A percentile compares a stretch with the other conserved stretches of the same genome.
These are phyloP conservation scores for Erodium moschatum DNA, from an alignment of 441 rosid genomes.

Conservation along the genomic window DNA sequence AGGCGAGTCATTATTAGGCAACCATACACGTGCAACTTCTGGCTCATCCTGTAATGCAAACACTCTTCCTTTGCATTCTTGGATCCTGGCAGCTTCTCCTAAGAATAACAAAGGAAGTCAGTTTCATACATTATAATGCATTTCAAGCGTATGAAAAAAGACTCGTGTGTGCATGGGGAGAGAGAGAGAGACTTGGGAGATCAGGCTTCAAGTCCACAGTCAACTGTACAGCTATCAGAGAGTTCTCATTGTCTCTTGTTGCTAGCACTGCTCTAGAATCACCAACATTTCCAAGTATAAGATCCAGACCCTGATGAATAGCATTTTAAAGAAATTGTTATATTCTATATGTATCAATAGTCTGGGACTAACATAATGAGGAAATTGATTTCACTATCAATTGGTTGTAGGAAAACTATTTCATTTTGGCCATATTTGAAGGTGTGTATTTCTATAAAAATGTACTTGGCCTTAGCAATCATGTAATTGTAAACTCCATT, in stretches of 20 bases:
- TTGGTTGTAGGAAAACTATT: not conserved
- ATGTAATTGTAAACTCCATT: not conserved
- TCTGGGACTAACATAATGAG: not conserved
- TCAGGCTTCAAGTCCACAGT: constrained; percentile 73
- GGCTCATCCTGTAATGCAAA: constrained; percentile 75
- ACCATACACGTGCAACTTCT: constrained; percentile 77
- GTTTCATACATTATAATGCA: not conserved
- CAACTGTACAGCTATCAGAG: constrained; percentile 47
- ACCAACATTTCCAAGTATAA: constrained; percentile 55
- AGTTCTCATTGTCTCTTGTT: constrained; percentile 41
- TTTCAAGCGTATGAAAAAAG: constrained; percentile 1
- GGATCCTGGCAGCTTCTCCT: constrained; percentile 71
- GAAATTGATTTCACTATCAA: too few species aligned
- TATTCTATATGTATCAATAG: not conserved
- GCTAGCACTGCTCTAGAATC: constrained; percentile 73
- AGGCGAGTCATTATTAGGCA: constrained; percentile 65
- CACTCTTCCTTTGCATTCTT: constrained; percentile 64
- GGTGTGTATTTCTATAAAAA: not conserved
- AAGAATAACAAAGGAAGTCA: constrained; percentile 17
- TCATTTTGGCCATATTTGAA: not conserved
- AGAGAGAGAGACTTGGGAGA: constrained; percentile 46
- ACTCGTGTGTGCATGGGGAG: constrained; percentile 9
- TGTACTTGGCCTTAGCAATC: not conserved
- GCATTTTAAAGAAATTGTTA: constrained; percentile 17
- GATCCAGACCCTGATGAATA: constrained; percentile 43